Percentiles rank a stretch among this genome's conserved stretches.
Conservation (phyloP, 768 basidiomycete genomes). For the Amanita fuliginea region DNA sequence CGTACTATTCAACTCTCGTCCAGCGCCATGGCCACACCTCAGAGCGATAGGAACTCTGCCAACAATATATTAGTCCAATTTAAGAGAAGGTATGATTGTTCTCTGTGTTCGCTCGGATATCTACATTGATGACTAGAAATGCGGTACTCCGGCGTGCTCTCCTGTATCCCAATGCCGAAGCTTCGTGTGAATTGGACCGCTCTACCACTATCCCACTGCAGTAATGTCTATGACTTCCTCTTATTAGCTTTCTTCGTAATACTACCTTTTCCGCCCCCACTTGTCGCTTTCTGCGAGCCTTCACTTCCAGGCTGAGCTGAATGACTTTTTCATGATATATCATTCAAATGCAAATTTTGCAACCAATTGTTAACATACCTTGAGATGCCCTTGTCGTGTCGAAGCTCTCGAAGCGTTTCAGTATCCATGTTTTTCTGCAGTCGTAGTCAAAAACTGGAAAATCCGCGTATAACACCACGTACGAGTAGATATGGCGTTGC, state of each 20-base stretch:
- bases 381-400: conserved; percentile 49
- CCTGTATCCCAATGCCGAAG: conserved; percentile 29
- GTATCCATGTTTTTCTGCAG: conserved; percentile 69
- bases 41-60: conserved; percentile 34
- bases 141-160: conserved; percentile 41
- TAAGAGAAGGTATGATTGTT: conserved; percentile 45
- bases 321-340: conserved; percentile 20
- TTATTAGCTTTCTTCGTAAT: conserved; percentile 8
- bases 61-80: conserved; percentile 46
- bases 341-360: neutral
- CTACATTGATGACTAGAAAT: conserved; percentile 10
- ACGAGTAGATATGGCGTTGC: conserved; percentile 74
- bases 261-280: neutral
- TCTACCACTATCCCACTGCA: neutral
- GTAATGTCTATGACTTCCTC: neutral
- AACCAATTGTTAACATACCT: conserved; percentile 36
- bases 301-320: conserved; percentile 26
- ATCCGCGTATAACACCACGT: conserved; percentile 6
- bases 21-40: conserved; percentile 16
- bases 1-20: neutral
- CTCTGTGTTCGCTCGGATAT: conserved; percentile 6
- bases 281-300: conserved; percentile 11
- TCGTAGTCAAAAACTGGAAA: conserved; percentile 7
- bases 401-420: conserved; percentile 52
- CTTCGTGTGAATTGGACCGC: conserved; percentile 3